Percentiles rank a stretch among this genome's conserved stretches.
Conservation (phyloP, 345 rosid genomes). For the Acer campestre region DNA sequence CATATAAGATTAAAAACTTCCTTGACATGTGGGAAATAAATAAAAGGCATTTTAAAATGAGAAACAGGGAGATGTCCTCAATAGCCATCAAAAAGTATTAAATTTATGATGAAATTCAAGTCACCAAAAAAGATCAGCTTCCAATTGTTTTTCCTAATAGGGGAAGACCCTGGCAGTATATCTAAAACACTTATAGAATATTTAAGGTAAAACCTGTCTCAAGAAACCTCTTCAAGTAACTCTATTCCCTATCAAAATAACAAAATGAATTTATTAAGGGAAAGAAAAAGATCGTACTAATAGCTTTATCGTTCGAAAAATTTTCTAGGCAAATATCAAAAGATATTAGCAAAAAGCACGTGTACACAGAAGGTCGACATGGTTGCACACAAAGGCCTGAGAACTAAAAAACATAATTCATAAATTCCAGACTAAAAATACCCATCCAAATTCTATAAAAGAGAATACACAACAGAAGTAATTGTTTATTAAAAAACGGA, state of each 20-base stretch:
- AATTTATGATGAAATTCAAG: not conserved
- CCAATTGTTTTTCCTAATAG: not conserved
- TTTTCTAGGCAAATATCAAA: not conserved
- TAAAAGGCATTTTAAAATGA: not conserved
- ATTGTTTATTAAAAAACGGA: not conserved
- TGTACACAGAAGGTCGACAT: not conserved
- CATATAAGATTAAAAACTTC: not conserved
- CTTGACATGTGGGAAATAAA: not conserved
- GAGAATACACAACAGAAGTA: not conserved
- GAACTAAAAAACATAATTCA: not conserved
- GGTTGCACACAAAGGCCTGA: not conserved
- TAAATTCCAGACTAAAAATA: constrained; percentile 1
- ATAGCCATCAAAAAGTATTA: not conserved
- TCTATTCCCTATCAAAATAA: not conserved
- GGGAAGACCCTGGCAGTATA: not conserved
- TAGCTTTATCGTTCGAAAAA: not conserved
- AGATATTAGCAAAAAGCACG: not conserved
- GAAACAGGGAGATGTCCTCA: not conserved
- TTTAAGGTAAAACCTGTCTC: not conserved
- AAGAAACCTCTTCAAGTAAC: not conserved
- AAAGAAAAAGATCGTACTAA: not conserved
- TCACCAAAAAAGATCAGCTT: not conserved
- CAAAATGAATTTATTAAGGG: not conserved
- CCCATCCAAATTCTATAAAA: not conserved
- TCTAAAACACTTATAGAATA: not conserved